Percentiles rank a stretch among this genome's conserved stretches.
phyloP scores from a whole-genome alignment of 164 flowering plant genomes.

The Magnolia kwangsiensis region DNA sequence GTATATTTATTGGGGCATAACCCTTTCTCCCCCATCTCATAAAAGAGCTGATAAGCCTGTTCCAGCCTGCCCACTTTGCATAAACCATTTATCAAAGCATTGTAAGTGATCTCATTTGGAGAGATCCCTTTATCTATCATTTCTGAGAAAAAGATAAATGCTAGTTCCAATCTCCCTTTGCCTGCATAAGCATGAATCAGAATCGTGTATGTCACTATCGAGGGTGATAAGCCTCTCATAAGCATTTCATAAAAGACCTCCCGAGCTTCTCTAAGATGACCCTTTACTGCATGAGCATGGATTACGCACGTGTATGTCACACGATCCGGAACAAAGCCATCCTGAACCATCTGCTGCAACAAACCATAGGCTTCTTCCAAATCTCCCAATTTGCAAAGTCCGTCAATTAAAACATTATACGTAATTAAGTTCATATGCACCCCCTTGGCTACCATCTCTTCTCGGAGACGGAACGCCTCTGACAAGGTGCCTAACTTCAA shows the following conservation, averaged over 20 bases:
- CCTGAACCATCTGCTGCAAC: slow-evolving; percentile 41
- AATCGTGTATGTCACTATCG: slow-evolving; percentile 67
- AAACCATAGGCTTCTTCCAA: slow-evolving; percentile 39
- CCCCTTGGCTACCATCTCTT: slow-evolving; percentile 58
- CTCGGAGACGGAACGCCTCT: slow-evolving; percentile 42
- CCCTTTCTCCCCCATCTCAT: slow-evolving; percentile 49
- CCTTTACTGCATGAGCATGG: slow-evolving; percentile 40
- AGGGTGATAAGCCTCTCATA: slow-evolving; percentile 43
- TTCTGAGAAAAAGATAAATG: slow-evolving; percentile 46
- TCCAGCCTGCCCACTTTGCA: slow-evolving; percentile 47
- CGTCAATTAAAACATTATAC: slow-evolving; percentile 59
- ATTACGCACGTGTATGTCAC: slow-evolving; percentile 62
- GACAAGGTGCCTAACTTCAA: slow-evolving; percentile 39
- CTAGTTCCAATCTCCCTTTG: slow-evolving; percentile 37
- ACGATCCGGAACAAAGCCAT: slow-evolving; percentile 56
- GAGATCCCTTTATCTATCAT: slow-evolving; percentile 52
- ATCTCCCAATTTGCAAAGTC: slow-evolving; percentile 43
- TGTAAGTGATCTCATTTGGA: slow-evolving; percentile 71
- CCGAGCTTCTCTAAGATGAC: slow-evolving; percentile 40
- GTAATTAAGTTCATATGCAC: slow-evolving; percentile 45
- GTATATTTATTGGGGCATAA: slow-evolving; percentile 60
- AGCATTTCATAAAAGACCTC: slow-evolving; percentile 49
- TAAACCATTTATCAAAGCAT: slow-evolving; percentile 61
- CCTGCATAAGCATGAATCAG: slow-evolving; percentile 59
- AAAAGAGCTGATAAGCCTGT: slow-evolving; percentile 41